These are phyloP conservation scores for Scutellaria minor DNA, from an alignment of 257 asterid genomes.

Conservation along the genomic window DNA sequence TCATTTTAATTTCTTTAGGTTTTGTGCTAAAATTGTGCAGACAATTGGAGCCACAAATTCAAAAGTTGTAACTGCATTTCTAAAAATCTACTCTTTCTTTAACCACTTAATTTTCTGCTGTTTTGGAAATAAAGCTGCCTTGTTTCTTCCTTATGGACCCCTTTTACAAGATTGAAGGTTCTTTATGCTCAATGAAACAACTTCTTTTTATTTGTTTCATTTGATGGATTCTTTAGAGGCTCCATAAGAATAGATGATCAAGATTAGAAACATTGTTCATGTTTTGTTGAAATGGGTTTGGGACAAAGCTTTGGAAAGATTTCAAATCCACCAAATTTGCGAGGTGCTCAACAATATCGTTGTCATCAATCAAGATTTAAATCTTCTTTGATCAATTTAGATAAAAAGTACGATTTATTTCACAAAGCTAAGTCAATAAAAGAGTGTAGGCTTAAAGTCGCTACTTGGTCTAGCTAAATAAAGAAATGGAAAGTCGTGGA, in stretches of 20 bases:
- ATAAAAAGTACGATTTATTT: too few relatives aligned
- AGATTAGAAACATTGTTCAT: too few relatives aligned
- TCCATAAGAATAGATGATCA: too few relatives aligned
- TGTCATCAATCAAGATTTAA: too few relatives aligned
- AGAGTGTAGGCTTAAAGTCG: background rate
- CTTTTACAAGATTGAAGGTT: background rate
- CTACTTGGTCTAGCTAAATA: conserved; percentile 18
- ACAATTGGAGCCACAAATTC: conserved; percentile 45
- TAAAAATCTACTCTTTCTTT: background rate
- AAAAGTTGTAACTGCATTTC: conserved; percentile 10
- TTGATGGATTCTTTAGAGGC: too few relatives aligned
- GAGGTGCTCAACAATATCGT: too few relatives aligned
- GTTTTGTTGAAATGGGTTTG: too few relatives aligned
- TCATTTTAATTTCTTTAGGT: background rate
- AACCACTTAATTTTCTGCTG: conserved; percentile 28
- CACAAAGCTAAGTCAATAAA: too few relatives aligned
- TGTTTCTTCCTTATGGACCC: too few relatives aligned
- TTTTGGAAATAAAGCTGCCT: background rate
- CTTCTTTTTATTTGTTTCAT: background rate
- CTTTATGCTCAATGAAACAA: background rate
- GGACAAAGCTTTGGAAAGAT: too few relatives aligned
- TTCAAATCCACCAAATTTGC: too few relatives aligned
- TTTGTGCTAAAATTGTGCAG: conserved; percentile 17
- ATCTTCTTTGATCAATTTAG: too few relatives aligned
- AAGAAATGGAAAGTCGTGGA: conserved; percentile 31